Evolutionary conservation across 2,329 filamentous ascomycete genomes (phyloP).

Genomic region (Xylaria sp.): DNA sequence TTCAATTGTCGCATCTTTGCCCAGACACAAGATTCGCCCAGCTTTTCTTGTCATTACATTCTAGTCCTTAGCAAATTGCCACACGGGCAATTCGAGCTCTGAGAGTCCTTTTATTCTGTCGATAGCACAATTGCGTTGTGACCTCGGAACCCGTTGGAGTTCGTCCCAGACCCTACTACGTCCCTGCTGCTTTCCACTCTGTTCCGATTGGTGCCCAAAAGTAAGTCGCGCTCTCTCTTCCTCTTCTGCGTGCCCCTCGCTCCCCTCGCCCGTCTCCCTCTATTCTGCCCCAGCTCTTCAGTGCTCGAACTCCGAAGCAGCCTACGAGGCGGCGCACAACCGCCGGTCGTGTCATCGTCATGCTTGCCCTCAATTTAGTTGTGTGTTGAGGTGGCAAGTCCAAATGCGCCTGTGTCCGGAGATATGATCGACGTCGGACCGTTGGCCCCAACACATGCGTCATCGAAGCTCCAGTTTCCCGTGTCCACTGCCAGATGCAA

Average conservation of each 20-base stretch:
- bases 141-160: slow-evolving; percentile 41
- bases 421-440: slow-evolving; percentile 42
- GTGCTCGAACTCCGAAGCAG: slow-evolving; percentile 41
- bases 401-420: slow-evolving; percentile 33
- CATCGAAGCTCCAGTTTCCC: slow-evolving; percentile 40
- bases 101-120: slow-evolving; percentile 43
- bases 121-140: slow-evolving; percentile 28
- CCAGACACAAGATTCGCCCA: slow-evolving; percentile 38
- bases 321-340: neutral
- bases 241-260: slow-evolving; percentile 31
- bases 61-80: slow-evolving; percentile 38
- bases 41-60: slow-evolving; percentile 45
- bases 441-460: slow-evolving; percentile 44
- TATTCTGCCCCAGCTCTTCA: slow-evolving; percentile 20
- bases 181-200: slow-evolving; percentile 46
- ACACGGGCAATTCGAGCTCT: slow-evolving; percentile 43
- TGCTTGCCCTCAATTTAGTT: slow-evolving; percentile 27
- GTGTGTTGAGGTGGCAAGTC: slow-evolving; percentile 23
- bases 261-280: slow-evolving; percentile 25
- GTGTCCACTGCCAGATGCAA: slow-evolving; percentile 23
- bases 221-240: slow-evolving; percentile 54
- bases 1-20: slow-evolving; percentile 42
- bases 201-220: slow-evolving; percentile 61
- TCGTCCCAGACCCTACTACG: slow-evolving; percentile 43
- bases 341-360: slow-evolving; percentile 5